Evolutionary conservation across 2,329 filamentous ascomycete genomes (phyloP), one percentile per base, ranked within the genome.

Genomic region (Rugonectria rugulosa): DNA sequence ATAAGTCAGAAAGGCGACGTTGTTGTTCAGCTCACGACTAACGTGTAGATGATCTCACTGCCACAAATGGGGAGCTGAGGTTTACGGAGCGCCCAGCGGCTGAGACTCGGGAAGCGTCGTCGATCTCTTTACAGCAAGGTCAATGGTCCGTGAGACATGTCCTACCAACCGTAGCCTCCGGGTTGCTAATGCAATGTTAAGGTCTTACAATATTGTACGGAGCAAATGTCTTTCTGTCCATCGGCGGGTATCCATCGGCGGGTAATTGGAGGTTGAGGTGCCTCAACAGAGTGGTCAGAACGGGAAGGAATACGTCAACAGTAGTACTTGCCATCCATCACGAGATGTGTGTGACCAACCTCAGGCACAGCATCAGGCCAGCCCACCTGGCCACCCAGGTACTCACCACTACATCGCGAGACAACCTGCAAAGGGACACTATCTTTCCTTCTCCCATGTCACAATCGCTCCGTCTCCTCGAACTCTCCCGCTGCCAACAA

Each of bases 381-480:
- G 41, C 40, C 53, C 53, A 55, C 53, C 29, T 43, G 38, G 26
- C 37, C 20, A n/a, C n/a, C n/a, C n/a, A n/a, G n/a, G n/a, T n/a
- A n/a, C n/a, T n/a, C n/a, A n/a, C n/a, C n/a, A 27, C 44, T 26
- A 5, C 17, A 34, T 24, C 19, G 36, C 32, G 42, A 40, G 49
- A 52, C 31, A n/a, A n/a, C n/a, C n/a, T n/a, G n/a, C n/a, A 9
- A 40, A 36, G 24, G 24, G 15, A 20, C 32, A 32, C 19, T 34
- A 23, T 26, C 34, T 17, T 44, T 41, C 19, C 20, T 14, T 47
- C 36, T 23, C 36, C 23, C 29, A 55, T 34, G 32, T 48, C 44
- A 38, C 40, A 19, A 27, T 20, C 24, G 4, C 15, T 14, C 27
- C n/a, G n/a, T n/a, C n/a, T n/a, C n/a, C n/a, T n/a, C n/a, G n/a